Percentiles rank a stretch among this genome's conserved stretches.
Evolutionary conservation across 2,329 filamentous ascomycete species (phyloP).

Genomic region (Nectriaceae sp.): DNA sequence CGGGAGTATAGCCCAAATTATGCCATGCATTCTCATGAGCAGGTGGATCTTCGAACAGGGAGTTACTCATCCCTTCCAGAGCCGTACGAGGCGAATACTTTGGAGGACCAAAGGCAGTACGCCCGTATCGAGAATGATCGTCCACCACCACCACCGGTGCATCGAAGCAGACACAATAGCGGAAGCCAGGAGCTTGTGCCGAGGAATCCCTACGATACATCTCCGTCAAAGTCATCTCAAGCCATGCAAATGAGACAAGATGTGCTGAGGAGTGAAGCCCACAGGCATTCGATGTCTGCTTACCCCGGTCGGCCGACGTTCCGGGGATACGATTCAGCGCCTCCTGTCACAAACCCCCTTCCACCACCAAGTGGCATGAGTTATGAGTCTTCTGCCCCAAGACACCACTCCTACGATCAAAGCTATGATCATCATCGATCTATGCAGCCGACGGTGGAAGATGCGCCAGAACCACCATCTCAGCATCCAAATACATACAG

Average conservation of each 20-base stretch:
- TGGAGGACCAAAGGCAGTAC: slow-evolving; percentile 36
- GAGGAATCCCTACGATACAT: slow-evolving; percentile 43
- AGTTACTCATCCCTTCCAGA: slow-evolving; percentile 37
- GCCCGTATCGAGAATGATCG: slow-evolving; percentile 44
- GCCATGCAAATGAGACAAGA: slow-evolving; percentile 62
- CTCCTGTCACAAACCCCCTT: slow-evolving; percentile 35
- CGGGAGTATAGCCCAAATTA: slow-evolving; percentile 37
- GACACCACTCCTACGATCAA: slow-evolving; percentile 54
- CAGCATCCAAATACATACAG: slow-evolving; percentile 27
- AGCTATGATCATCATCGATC: slow-evolving; percentile 50
- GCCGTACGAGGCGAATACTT: slow-evolving; percentile 31
- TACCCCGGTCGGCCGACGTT: slow-evolving; percentile 59
- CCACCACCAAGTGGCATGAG: slow-evolving; percentile 29
- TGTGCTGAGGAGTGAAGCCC: slow-evolving; percentile 58
- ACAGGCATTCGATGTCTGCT: slow-evolving; percentile 50
- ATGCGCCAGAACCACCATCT: slow-evolving; percentile 57
- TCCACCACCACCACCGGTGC: slow-evolving; percentile 59
- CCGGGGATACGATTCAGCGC: slow-evolving; percentile 51
- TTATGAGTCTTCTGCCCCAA: slow-evolving; percentile 41
- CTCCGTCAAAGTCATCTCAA: slow-evolving; percentile 43
- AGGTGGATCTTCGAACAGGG: slow-evolving; percentile 38
- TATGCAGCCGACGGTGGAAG: slow-evolving; percentile 66
- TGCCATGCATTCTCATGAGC: slow-evolving; percentile 36
- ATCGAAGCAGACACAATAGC: slow-evolving; percentile 50
- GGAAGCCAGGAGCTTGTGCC: slow-evolving; percentile 44